Conservation (phyloP, 257 asterid genomes). For the Solanum pennellii region DNA sequence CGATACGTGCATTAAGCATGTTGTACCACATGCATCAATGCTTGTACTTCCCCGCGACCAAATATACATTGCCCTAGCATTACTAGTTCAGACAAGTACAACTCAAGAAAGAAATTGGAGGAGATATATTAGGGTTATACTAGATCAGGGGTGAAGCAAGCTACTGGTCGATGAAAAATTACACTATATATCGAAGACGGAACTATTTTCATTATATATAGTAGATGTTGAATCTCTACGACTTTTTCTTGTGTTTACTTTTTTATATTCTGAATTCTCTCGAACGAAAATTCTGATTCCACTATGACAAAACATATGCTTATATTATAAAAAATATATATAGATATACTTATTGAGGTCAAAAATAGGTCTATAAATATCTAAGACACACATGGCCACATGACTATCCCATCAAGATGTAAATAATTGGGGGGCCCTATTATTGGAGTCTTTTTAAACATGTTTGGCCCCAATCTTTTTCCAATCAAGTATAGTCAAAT, state of each 20-base stretch:
- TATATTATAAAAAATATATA: too few species aligned
- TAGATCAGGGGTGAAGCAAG: background rate
- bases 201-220: background rate
- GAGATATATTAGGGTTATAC: background rate
- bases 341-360: background rate
- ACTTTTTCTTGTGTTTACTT: background rate
- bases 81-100: background rate
- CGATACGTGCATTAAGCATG: background rate
- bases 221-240: rapidly evolving
- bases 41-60: background rate
- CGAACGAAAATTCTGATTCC: background rate
- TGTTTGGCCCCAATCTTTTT: background rate
- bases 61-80: background rate
- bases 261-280: background rate
- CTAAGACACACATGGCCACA: background rate
- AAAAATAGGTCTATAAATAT: background rate
- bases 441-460: background rate
- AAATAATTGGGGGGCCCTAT: background rate
- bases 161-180: background rate
- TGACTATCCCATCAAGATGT: background rate
- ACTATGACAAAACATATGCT: background rate
- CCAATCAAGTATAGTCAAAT: background rate
- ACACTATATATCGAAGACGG: background rate
- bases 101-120: background rate
- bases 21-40: background rate